Conservation (phyloP, 208 protist genomes). For the Acanthamoeba culbertsoni region DNA sequence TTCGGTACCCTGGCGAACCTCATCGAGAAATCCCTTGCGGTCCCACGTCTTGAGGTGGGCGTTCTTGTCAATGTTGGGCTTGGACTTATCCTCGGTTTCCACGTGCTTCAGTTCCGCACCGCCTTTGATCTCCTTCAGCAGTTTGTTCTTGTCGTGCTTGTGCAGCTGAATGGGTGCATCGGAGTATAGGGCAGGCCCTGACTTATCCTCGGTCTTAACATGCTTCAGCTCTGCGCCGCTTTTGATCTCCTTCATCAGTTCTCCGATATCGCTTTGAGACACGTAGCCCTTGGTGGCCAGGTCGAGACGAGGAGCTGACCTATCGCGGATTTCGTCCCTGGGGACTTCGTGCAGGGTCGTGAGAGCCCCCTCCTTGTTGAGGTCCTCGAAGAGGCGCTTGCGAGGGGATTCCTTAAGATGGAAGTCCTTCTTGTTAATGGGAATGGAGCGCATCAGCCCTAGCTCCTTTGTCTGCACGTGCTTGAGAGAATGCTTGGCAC, state of each 20-base stretch:
- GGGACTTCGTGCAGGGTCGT: constrained; percentile 8
- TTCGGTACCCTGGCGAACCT: not conserved
- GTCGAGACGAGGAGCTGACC: not conserved
- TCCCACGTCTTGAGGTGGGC: not conserved
- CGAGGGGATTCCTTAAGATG: not conserved
- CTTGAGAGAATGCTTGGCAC: not conserved
- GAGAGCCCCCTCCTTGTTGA: not conserved
- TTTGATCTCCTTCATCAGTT: not conserved
- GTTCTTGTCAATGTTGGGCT: not conserved
- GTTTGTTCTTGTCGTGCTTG: not conserved
- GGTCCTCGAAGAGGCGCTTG: not conserved
- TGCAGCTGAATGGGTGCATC: not conserved
- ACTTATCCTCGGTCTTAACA: constrained; percentile 26
- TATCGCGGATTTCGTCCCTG: not conserved
- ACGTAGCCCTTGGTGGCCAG: not conserved
- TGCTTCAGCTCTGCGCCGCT: not conserved
- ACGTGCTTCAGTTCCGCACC: constrained; percentile 7
- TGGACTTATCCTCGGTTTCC: constrained; percentile 3
- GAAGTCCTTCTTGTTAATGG: not conserved
- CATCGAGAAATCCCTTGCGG: not conserved
- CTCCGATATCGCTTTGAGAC: not conserved
- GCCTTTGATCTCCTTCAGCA: not conserved
- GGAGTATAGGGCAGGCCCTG: not conserved
- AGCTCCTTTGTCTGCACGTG: not conserved
- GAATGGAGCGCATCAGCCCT: not conserved